Base-by-base conservation (phyloP, 1,284 basidiomycete genomes). In the Apiotrichum veenhuisii region DNA sequence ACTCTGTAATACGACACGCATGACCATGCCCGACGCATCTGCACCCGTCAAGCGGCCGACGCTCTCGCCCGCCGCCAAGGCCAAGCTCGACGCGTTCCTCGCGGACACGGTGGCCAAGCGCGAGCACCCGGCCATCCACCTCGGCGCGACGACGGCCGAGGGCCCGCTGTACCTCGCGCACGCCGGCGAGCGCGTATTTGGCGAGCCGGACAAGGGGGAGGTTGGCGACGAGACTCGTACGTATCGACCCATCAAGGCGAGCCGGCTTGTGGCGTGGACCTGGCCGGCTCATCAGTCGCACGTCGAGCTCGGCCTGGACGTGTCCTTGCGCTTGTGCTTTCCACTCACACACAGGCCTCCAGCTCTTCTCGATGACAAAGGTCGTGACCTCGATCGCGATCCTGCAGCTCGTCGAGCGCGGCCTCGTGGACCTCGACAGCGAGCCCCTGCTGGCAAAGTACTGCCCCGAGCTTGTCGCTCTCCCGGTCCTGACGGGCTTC, bases 341-440 rank as follows among this genome's bases (percentile, higher is more conserved):
- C 20, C 20, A 22, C 55, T 54, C 1, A 51, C 38, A 30, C n/a
- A 17, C 63, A 64, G 59, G 45, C 37, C 50, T 61, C 23, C 67
- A 65, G 65, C 60, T 72, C 8, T 66, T 61, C 45, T 68, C 66
- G 42, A 66, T 61, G 58, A 75, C 73, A 50, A 76, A 75, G 64
- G 61, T 72, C 50, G 61, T 74, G 56, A 74, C 72, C 4, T 64
- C 65, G 41, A 66, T 61, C 33, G 64, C 64, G 0, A 38, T 54
- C 2, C 52, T 63, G 30, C 64, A 63, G 53, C 64, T 59, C n/a
- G 59, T 55, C 18, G 74, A 75, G 50, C 56, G 58, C 27, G 54
- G 55, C 20, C 15, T 33, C 23, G 38, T 59, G 3, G 36, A 42
- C 23, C 57, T 57, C 14, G 61, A 59, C 55, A 33, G 43, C 23